These are phyloP conservation scores for Colletotrichum cordylinicola DNA, from an alignment of 2,329 filamentous ascomycete genomes.

Conservation along the genomic window DNA sequence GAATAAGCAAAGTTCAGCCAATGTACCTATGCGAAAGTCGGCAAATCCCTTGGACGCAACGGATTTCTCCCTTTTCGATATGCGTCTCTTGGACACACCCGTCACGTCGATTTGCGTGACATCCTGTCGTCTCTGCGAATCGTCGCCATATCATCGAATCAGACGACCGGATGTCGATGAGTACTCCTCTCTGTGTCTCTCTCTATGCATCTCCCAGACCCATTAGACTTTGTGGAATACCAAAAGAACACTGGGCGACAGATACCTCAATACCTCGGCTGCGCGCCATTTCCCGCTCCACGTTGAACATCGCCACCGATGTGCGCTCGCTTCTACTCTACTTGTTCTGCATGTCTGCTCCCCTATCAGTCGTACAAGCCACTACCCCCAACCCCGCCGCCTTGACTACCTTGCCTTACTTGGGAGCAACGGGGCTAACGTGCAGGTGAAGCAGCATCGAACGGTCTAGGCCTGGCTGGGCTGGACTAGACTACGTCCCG, in stretches of 20 bases:
- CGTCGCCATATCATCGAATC: neutral
- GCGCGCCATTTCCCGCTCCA: fast-evolving
- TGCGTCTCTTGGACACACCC: neutral
- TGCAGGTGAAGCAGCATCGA: neutral
- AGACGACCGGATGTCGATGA: fast-evolving
- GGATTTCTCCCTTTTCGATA: neutral
- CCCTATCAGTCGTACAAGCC: neutral
- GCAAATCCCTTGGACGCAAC: neutral
- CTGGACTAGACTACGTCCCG: neutral
- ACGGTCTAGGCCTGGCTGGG: neutral
- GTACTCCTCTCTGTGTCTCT: neutral
- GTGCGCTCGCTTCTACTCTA: neutral
- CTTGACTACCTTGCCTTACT: neutral
- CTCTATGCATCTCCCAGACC: neutral
- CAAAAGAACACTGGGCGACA: neutral
- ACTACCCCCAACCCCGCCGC: neutral
- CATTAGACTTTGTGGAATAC: neutral
- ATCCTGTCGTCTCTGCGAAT: neutral
- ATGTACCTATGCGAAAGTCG: neutral
- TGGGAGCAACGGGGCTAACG: neutral
- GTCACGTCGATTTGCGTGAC: neutral
- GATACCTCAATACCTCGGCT: neutral
- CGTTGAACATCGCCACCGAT: neutral
- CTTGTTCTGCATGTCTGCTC: neutral
- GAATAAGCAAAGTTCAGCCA: neutral